Conservation (phyloP, 352 stramenopile genomes). For the Phytophthora colocasiae region DNA sequence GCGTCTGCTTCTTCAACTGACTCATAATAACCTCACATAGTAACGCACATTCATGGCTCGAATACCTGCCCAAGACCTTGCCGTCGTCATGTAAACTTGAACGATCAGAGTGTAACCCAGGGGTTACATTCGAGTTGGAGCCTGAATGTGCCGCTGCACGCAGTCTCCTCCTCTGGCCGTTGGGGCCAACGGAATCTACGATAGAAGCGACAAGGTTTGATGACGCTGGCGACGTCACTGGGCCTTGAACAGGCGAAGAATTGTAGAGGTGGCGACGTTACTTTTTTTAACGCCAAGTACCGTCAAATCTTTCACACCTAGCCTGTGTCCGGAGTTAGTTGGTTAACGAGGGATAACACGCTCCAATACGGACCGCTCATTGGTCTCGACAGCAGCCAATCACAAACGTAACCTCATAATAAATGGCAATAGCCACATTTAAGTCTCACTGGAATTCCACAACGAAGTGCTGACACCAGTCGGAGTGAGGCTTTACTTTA, state of each 20-base stretch:
- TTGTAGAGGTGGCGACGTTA: no score
- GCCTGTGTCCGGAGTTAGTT: no score
- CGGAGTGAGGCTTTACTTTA: no score
- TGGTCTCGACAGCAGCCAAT: no score
- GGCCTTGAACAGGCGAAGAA: slow-evolving; percentile 10
- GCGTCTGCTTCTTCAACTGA: slow-evolving; percentile 62
- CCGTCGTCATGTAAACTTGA: slow-evolving; percentile 20
- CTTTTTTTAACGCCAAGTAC: no score
- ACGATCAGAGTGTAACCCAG: slow-evolving; percentile 2
- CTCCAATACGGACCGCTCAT: no score
- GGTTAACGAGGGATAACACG: no score
- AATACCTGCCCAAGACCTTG: slow-evolving; percentile 56
- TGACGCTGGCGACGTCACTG: slow-evolving; percentile 8
- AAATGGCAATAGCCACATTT: no score
- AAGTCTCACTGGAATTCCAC: no score
- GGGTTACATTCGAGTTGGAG: slow-evolving; percentile 8
- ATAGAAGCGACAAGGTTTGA: not conserved
- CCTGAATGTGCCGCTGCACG: slow-evolving; percentile 25
- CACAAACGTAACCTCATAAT: no score
- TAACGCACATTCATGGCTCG: slow-evolving; percentile 54
- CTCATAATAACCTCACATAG: slow-evolving; percentile 64
- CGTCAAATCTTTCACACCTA: no score
- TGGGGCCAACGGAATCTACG: slow-evolving; percentile 3
- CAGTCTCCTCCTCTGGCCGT: slow-evolving; percentile 20
- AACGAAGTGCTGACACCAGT: no score